Evolutionary conservation across 495 filamentous ascomycete species (phyloP).

Genomic region (Hypoxylon crocopeplum): DNA sequence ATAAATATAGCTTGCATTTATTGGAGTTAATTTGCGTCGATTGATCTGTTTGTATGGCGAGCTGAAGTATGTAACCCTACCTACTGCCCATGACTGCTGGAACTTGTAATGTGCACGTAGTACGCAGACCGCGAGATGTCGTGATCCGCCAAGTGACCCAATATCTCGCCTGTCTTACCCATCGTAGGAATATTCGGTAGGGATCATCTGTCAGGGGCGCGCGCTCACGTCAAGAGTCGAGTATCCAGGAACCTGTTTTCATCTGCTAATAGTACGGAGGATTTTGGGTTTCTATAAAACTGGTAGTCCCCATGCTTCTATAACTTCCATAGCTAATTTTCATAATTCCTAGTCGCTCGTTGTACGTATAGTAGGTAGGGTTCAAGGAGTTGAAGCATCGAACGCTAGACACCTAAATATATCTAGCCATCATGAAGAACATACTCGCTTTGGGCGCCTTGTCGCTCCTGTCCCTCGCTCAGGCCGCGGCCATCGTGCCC

Average conservation of each 20-base stretch:
- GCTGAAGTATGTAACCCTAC: constrained; percentile 6
- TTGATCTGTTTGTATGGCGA: constrained; percentile 4
- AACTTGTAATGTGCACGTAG: constrained; percentile 1
- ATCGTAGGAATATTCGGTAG: constrained; percentile 22
- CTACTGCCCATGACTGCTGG: constrained; percentile 1
- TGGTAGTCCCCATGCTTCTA: not conserved
- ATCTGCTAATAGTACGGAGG: constrained; percentile 2
- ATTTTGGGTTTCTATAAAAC: constrained; percentile 19
- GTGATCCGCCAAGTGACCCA: constrained; percentile 37
- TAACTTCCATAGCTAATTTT: not conserved
- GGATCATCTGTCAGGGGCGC: constrained; percentile 34
- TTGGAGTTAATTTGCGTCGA: constrained; percentile 4
- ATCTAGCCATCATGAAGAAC: constrained; percentile 22
- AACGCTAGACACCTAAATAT: not conserved
- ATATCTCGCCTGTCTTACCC: constrained; percentile 28
- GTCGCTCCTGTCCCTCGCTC: constrained; percentile 24
- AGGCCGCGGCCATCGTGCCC: constrained; percentile 15
- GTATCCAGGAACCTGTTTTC: constrained; percentile 21
- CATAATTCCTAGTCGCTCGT: not conserved
- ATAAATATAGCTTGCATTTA: constrained; percentile 1
- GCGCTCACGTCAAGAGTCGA: too few relatives aligned
- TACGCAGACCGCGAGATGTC: constrained; percentile 30
- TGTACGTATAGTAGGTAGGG: not conserved
- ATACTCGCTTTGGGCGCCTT: constrained; percentile 17
- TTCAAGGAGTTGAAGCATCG: constrained; percentile 10